phyloP scores from a whole-genome alignment of 2,329 filamentous ascomycete species.

The Sclerotiophoma versabilis region DNA sequence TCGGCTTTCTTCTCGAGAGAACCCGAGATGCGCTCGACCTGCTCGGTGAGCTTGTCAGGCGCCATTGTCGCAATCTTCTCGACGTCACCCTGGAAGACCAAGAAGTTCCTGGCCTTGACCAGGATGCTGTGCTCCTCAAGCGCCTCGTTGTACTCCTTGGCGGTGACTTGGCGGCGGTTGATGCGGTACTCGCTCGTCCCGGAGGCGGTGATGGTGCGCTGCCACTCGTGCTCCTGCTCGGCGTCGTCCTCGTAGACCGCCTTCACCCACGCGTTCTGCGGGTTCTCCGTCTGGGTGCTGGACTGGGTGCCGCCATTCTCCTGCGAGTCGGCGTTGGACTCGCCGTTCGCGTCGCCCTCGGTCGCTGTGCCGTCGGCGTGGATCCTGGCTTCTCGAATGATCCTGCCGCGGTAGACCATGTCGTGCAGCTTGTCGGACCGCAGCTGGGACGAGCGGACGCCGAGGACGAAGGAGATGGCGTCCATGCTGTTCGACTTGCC shows the following conservation, averaged over 20 bases:
- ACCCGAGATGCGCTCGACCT: slow-evolving; percentile 97
- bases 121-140: slow-evolving; percentile 94
- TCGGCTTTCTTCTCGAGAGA: slow-evolving; percentile 93
- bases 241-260: slow-evolving; percentile 98
- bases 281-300: slow-evolving; percentile 74
- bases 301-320: slow-evolving; percentile 61
- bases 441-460: slow-evolving; percentile 97
- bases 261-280: slow-evolving; percentile 98
- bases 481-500: slow-evolving; percentile 99
- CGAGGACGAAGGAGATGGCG: slow-evolving; percentile 97
- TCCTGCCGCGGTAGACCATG: slow-evolving; percentile 92
- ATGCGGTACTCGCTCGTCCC: slow-evolving; percentile 96
- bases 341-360: slow-evolving; percentile 49
- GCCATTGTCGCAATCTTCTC: slow-evolving; percentile 96
- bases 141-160: slow-evolving; percentile 90
- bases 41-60: slow-evolving; percentile 86
- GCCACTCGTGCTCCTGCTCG: slow-evolving; percentile 94
- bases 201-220: slow-evolving; percentile 86
- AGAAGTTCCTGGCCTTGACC: slow-evolving; percentile 96
- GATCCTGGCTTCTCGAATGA: slow-evolving; percentile 89
- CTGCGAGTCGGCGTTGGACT: slow-evolving; percentile 56
- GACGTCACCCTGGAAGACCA: slow-evolving; percentile 98
- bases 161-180: slow-evolving; percentile 88
- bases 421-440: slow-evolving; percentile 93
- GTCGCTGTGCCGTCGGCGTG: slow-evolving; percentile 86